These are phyloP conservation scores for Aspergillus terreus DNA, from an alignment of 2,329 filamentous ascomycete species.

Conservation along the genomic window DNA sequence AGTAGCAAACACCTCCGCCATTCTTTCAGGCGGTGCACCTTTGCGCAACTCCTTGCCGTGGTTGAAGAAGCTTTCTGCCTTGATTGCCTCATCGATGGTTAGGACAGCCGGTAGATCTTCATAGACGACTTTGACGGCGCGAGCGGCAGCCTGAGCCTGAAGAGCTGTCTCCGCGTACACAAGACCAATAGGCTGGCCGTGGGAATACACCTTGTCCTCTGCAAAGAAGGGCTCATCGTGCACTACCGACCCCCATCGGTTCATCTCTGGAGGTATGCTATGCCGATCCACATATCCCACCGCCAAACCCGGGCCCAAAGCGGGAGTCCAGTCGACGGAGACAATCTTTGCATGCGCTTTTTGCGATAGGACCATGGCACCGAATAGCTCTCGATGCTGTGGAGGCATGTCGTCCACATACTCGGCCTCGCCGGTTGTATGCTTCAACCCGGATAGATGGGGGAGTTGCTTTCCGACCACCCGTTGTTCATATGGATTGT, in stretches of 20 bases:
- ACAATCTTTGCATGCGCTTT: conserved; percentile 76
- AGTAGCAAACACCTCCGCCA: background rate
- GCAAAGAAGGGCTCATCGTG: conserved; percentile 78
- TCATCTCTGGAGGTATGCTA: conserved; percentile 70
- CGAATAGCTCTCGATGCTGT: conserved; percentile 75
- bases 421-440: conserved; percentile 80
- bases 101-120: conserved; percentile 79
- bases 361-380: conserved; percentile 73
- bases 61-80: conserved; percentile 73
- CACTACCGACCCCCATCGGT: conserved; percentile 67
- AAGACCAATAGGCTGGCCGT: conserved; percentile 79
- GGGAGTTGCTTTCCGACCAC: conserved; percentile 74
- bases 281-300: conserved; percentile 71
- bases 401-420: conserved; percentile 86
- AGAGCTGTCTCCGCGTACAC: conserved; percentile 71
- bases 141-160: conserved; percentile 67
- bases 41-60: conserved; percentile 74
- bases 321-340: conserved; percentile 67
- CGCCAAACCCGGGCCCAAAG: conserved; percentile 73
- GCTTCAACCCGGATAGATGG: conserved; percentile 80
- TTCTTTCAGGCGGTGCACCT: conserved; percentile 39
- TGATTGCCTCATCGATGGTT: conserved; percentile 85
- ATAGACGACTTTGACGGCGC: conserved; percentile 76
- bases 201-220: conserved; percentile 73
- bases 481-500: conserved; percentile 64